These are phyloP conservation scores for Penstemon davidsonii DNA, from an alignment of 257 asterid species.

Conservation along the genomic window DNA sequence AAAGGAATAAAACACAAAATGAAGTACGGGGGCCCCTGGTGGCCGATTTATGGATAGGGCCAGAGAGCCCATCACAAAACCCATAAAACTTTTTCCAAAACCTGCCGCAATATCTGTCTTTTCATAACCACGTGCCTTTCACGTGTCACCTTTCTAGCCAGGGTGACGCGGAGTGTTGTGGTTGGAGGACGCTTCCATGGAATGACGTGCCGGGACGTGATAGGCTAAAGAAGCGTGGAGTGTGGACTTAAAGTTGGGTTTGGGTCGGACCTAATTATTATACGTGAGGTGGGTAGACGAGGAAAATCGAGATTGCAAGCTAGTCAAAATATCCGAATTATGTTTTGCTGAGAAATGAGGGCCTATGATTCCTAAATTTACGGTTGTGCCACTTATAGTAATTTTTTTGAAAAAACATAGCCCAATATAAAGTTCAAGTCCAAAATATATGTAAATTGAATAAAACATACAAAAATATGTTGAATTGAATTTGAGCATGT, in stretches of 20 bases:
- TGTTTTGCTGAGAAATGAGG: not conserved
- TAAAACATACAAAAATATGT: no score
- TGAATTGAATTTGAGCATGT: no score
- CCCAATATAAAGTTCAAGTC: no score
- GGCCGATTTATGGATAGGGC: constrained; percentile 35
- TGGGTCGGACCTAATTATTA: constrained; percentile 19
- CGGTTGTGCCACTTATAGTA: constrained; percentile 21
- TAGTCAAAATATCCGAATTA: not conserved
- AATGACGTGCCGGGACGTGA: not conserved
- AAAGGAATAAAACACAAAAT: no score
- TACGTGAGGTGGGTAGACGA: constrained; percentile 39
- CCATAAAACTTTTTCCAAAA: constrained; percentile 39
- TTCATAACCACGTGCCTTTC: constrained; percentile 30
- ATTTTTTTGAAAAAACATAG: no score
- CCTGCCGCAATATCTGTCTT: constrained; percentile 36
- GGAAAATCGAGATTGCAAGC: constrained; percentile 41
- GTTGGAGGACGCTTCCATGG: not conserved
- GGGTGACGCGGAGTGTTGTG: constrained; percentile 7
- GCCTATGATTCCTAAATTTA: constrained; percentile 10
- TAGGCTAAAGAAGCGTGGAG: constrained; percentile 2
- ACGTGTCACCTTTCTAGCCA: constrained; percentile 20
- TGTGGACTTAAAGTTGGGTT: not conserved
- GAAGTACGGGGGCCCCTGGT: no score
- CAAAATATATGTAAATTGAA: no score
- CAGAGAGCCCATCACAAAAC: constrained; percentile 34